Evolutionary conservation across 805 yeast genomes (phyloP).

Genomic region (Metschnikowia reukaufii): DNA sequence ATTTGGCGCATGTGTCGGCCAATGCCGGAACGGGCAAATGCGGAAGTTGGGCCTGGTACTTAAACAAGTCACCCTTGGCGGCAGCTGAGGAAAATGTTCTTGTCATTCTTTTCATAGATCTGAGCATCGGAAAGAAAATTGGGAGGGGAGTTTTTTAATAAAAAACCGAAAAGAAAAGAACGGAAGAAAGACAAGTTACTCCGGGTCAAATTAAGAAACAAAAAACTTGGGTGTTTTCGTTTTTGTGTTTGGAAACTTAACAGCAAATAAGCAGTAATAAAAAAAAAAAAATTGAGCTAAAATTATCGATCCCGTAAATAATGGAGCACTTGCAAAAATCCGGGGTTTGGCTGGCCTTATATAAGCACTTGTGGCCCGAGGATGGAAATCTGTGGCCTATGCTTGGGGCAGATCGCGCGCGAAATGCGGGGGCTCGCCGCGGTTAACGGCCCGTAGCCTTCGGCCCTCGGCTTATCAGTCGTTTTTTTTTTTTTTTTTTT

Average conservation of each 20-base stretch:
- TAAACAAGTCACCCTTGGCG: constrained; percentile 64
- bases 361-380: neutral
- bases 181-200: neutral
- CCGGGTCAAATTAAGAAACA: too few relatives aligned
- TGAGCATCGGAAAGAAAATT: constrained; percentile 14
- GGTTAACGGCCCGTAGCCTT: neutral
- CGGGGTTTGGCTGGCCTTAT: neutral
- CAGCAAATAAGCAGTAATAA: too few relatives aligned
- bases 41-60: constrained; percentile 74
- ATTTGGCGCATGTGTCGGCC: constrained; percentile 64
- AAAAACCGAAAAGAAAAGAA: neutral
- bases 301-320: too few relatives aligned
- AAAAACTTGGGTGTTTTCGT: too few relatives aligned
- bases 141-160: neutral
- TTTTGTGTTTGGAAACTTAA: too few relatives aligned
- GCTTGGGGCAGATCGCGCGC: neutral
- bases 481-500: too few relatives aligned
- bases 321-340: neutral
- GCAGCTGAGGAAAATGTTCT: constrained; percentile 26
- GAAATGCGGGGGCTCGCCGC: neutral
- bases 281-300: too few relatives aligned
- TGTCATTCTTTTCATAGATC: constrained; percentile 18
- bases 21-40: constrained; percentile 85
- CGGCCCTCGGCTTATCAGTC: neutral
- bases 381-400: neutral